These are phyloP conservation scores for Choanephora cucurbitarum DNA, from an alignment of 371 early-diverging fungal genomes.

Conservation along the genomic window DNA sequence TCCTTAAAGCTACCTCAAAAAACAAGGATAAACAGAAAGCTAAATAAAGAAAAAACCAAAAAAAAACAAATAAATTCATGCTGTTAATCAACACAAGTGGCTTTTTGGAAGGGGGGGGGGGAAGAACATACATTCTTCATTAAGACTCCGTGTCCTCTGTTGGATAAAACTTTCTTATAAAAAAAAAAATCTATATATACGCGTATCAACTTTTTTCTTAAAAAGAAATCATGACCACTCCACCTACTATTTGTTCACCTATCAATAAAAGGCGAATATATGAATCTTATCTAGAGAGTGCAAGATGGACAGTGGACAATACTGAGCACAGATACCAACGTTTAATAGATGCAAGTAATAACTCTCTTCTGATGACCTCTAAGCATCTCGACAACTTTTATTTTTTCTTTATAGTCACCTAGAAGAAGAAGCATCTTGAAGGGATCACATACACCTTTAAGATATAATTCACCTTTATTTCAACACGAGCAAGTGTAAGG, in stretches of 20 bases:
- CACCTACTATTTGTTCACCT: slow-evolving; percentile 6
- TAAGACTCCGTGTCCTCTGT: too few relatives aligned
- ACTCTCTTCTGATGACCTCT: not conserved
- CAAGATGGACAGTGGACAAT: slow-evolving; percentile 12
- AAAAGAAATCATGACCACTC: not conserved
- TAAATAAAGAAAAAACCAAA: too few relatives aligned
- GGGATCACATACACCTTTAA: slow-evolving; percentile 5
- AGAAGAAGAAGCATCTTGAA: slow-evolving; percentile 9
- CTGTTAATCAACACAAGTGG: too few relatives aligned
- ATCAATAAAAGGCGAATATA: not conserved
- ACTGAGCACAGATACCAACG: slow-evolving; percentile 5
- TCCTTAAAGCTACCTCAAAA: slow-evolving; percentile 78
- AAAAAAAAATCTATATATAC: too few relatives aligned
- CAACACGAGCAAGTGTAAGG: slow-evolving; percentile 18
- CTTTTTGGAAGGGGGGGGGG: too few relatives aligned
- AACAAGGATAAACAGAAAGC: slow-evolving; percentile 60
- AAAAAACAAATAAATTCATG: too few relatives aligned
- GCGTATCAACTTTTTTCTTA: too few relatives aligned
- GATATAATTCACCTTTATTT: slow-evolving; percentile 15
- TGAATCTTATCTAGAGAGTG: not conserved
- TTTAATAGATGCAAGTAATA: slow-evolving; percentile 1
- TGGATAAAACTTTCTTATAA: too few relatives aligned
- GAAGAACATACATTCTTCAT: too few relatives aligned
- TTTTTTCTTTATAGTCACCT: slow-evolving; percentile 9
- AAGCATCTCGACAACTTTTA: not conserved